Evolutionary conservation across 805 yeast species (phyloP), one percentile per base, ranked within the genome.

Genomic region (Nakazawaea molendinolei): DNA sequence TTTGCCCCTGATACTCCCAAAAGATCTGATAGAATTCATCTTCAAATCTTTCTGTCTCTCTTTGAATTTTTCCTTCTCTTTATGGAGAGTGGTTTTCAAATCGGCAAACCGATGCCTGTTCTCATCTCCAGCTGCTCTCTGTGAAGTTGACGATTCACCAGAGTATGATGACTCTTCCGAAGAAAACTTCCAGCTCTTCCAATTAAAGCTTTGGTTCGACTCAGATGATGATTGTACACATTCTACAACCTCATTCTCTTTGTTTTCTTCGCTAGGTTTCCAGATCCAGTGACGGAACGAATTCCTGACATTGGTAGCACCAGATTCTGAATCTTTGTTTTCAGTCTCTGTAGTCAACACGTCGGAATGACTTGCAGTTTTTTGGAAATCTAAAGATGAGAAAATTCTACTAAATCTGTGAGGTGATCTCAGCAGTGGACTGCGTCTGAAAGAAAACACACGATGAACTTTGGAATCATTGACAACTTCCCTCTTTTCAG

Each of bases 11-110:
- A 36, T 12, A 20, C 22, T 31, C 21, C 31, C 34, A 17, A 36
- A 24, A 8, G 39, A 36, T 12, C 27, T 36, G 4, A 26, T 22
- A n/a, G 34, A 23, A 23, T 25, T 34, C 18, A 19, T 21, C 3
- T 16, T 10, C 14, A 31, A 23, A 10, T 15, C 19, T 18, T 17
- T 9, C 8, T 18, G 17, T 4, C 9, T 19, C 18, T 18, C n/a
- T 13, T 18, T 26, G 12, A 24, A n/a, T 3, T 13, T 24, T n/a
- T 10, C n/a, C 9, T 25, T 14, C 14, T 19, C 28, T 10, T 9
- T 17, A n/a, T 23, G 27, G 8, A 33, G n/a, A 17, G n/a, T 9
- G 15, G 26, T 26, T 17, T 19, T 20, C 5, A 20, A 21, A 20
- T 12, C 24, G 19, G n/a, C 21, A 15, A 20, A 8, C n/a, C n/a